These are phyloP conservation scores for Ceratobasidium sp. DNA, from an alignment of 1,284 basidiomycete genomes.

Conservation along the genomic window DNA sequence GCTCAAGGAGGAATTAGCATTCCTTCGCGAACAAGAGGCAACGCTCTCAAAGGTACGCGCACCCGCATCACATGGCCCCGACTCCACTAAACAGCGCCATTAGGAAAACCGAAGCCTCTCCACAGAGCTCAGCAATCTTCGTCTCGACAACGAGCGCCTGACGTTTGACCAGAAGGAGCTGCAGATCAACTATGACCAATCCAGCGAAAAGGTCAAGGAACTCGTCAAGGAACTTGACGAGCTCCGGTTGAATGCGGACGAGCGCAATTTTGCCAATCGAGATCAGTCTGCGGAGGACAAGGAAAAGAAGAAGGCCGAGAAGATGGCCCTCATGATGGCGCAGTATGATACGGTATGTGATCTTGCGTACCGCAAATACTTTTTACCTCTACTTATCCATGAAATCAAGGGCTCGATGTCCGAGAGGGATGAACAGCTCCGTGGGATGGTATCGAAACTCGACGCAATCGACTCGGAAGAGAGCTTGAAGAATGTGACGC, in stretches of 20 bases:
- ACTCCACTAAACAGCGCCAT: background rate
- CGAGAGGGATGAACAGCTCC: constrained; percentile 92
- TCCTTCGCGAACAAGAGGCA: constrained; percentile 91
- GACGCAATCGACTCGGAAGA: constrained; percentile 72
- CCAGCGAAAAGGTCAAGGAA: constrained; percentile 94
- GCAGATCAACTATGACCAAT: constrained; percentile 91
- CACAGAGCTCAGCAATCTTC: constrained; percentile 88
- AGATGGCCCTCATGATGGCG: constrained; percentile 99
- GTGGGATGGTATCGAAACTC: constrained; percentile 82
- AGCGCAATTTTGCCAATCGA: constrained; percentile 82
- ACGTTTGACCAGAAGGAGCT: constrained; percentile 97
- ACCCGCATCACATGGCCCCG: background rate
- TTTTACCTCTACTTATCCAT: background rate
- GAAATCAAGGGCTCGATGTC: constrained; percentile 79
- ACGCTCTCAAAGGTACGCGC: constrained; percentile 70
- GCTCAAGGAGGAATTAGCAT: constrained; percentile 81
- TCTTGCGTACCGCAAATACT: constrained; percentile 34
- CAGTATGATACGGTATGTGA: constrained; percentile 85
- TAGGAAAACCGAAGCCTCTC: constrained; percentile 94
- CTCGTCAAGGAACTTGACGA: constrained; percentile 90
- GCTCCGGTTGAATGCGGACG: constrained; percentile 79
- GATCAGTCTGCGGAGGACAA: constrained; percentile 88
- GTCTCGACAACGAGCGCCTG: constrained; percentile 89
- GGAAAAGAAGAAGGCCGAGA: constrained; percentile 98
- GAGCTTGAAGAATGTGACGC: constrained; percentile 64